A percentile compares a stretch with the other conserved stretches of the same genome.
Evolutionary conservation across 1,284 basidiomycete species (phyloP).

Genomic region (Testicularia cyperi): DNA sequence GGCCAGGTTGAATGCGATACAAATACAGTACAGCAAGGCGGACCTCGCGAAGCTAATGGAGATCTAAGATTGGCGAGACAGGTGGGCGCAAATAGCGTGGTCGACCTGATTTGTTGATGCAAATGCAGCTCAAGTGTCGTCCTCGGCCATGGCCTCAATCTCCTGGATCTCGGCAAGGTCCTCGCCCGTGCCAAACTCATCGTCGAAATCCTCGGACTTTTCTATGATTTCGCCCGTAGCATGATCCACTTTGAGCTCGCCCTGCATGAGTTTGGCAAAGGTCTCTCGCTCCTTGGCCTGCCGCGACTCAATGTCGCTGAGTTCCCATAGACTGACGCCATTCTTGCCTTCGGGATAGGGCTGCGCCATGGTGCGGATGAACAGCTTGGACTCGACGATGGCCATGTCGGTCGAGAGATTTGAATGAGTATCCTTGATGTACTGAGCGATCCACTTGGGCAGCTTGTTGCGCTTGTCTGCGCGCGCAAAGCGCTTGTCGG

Average conservation of each 20-base stretch:
- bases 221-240: slow-evolving; percentile 35
- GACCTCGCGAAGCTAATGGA: no score
- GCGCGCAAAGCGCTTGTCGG: slow-evolving; percentile 94
- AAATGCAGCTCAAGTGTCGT: no score
- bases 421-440: slow-evolving; percentile 87
- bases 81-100: no score
- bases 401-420: slow-evolving; percentile 99
- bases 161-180: slow-evolving; percentile 21
- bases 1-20: no score
- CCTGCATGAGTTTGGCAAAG: slow-evolving; percentile 49
- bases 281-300: slow-evolving; percentile 73
- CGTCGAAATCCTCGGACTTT: slow-evolving; percentile 48
- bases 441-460: slow-evolving; percentile 98
- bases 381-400: slow-evolving; percentile 88
- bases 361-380: slow-evolving; percentile 97
- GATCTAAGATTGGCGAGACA: no score
- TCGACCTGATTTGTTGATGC: no score
- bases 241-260: slow-evolving; percentile 31
- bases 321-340: slow-evolving; percentile 89
- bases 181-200: slow-evolving; percentile 37
- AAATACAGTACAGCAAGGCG: no score
- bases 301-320: slow-evolving; percentile 78
- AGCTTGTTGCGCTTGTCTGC: slow-evolving; percentile 96
- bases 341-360: slow-evolving; percentile 88
- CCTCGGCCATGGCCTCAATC: slow-evolving; percentile 10